These are phyloP conservation scores for Microascus cirrosus DNA, from an alignment of 2,329 filamentous ascomycete species.

Conservation along the genomic window DNA sequence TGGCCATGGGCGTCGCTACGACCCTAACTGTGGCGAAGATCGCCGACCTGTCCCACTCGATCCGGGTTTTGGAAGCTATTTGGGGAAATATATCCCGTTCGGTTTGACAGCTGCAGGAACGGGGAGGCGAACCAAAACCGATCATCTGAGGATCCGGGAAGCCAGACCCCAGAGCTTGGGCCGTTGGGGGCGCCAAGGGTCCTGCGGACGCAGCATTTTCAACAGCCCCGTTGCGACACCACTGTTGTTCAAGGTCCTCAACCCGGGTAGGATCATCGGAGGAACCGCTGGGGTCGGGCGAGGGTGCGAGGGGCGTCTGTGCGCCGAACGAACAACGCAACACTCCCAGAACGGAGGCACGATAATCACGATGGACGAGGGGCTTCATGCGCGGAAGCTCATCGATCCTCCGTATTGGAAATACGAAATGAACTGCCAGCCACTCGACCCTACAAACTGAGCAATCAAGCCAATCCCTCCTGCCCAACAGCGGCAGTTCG, in stretches of 20 bases:
- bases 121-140: neutral
- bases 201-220: neutral
- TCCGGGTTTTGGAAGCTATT: neutral
- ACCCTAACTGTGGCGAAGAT: neutral
- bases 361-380: neutral
- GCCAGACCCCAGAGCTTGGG: slow-evolving; percentile 3
- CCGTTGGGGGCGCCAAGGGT: neutral
- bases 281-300: slow-evolving; percentile 3
- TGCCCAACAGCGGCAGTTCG: neutral
- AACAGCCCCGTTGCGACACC: neutral
- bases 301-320: slow-evolving; percentile 2
- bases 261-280: slow-evolving; percentile 1
- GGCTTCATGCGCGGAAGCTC: neutral
- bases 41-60: neutral
- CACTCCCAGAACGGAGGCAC: neutral
- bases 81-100: neutral
- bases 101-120: neutral
- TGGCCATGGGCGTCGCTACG: neutral
- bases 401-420: neutral
- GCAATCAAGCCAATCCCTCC: neutral
- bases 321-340: neutral
- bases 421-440: neutral
- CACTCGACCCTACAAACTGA: neutral
- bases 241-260: neutral
- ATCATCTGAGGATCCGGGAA: slow-evolving; percentile 3